Base-by-base conservation (phyloP, 306 rosid species). In the Corylus heterophylla region DNA sequence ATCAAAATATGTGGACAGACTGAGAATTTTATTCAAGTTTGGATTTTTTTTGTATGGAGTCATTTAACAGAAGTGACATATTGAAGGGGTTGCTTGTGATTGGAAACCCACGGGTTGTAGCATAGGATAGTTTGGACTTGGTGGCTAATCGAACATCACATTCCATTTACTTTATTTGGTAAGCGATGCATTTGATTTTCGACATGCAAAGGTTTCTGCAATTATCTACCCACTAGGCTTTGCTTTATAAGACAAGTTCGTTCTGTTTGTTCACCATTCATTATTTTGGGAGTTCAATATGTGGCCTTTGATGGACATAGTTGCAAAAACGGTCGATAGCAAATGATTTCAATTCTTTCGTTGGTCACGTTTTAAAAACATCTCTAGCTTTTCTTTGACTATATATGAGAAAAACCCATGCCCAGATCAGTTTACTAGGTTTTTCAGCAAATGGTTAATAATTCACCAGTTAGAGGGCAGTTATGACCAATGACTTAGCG, bases 11-110 rank as follows among this genome's bases (percentile, higher is more conserved):
- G 8, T 22, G 37, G 39, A 61, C 16, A 61, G 67, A 27, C 17
- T 62, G 29, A 7, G 47, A 44, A 17, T 61, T 18, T 27, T 61
- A 54, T n/a, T 17, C 31, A 48, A 13, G 2, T 42, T 42, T 42
- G 45, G 45, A 59, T 72, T 59, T 52, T 45, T 62, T 56, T 73
- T 73, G 69, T 78, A 0, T 37, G 48, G 3, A 48, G 48, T 75
- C 12, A 54, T 75, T 78, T 16, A 49, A 51, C 51, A 66, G 72
- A n/a, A 71, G 13, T 54, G 63, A 42, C 42, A n/a, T 72, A 0
- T 42, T 42, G 67, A 61, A 63, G 31, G 17, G 20, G n/a, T 16
- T 78, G 12, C 70, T 17, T 42, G 10, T 44, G 70, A 25, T 78
- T 18, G 31, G 31, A 56, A 20, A 9, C 8, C 14, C 69, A 2